Conservation (phyloP, 805 yeast genomes). For the Crinitomyces ghanaensis region DNA sequence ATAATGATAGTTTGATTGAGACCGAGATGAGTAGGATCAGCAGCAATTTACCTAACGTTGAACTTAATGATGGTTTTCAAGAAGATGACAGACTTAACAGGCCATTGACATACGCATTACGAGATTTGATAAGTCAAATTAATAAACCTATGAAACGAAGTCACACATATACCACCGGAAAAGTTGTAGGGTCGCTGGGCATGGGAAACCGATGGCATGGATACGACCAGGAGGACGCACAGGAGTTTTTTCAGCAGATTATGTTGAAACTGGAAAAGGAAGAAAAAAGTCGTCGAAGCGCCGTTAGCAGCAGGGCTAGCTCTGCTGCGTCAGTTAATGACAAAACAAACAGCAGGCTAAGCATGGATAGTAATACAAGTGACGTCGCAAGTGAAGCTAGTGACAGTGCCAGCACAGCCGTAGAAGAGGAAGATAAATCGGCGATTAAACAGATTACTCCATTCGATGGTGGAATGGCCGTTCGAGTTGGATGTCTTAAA, state of each 20-base stretch:
- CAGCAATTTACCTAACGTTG: too few relatives aligned
- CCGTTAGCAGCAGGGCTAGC: not conserved
- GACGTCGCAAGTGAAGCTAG: constrained; percentile 1
- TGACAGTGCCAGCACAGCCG: not conserved
- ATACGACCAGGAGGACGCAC: constrained; percentile 93
- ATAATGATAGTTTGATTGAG: too few relatives aligned
- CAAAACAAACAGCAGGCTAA: not conserved
- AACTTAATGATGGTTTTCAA: too few relatives aligned
- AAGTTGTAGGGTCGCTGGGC: constrained; percentile 14
- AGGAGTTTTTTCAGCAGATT: constrained; percentile 73
- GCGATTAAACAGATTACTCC: constrained; percentile 56
- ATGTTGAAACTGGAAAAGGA: constrained; percentile 24
- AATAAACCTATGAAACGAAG: constrained; percentile 20
- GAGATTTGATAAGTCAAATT: too few relatives aligned
- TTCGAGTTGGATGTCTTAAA: constrained; percentile 76
- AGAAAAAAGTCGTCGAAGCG: constrained; percentile 9
- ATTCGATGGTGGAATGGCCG: constrained; percentile 81
- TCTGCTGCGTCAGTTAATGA: not conserved
- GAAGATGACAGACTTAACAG: not conserved
- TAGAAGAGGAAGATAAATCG: constrained; percentile 1
- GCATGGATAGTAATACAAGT: not conserved
- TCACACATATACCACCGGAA: constrained; percentile 22
- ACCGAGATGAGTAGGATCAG: too few relatives aligned
- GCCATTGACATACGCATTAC: not conserved
- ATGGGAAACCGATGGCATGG: constrained; percentile 42